Conservation (phyloP, 805 yeast genomes). For the Candida cerambycidarum region DNA sequence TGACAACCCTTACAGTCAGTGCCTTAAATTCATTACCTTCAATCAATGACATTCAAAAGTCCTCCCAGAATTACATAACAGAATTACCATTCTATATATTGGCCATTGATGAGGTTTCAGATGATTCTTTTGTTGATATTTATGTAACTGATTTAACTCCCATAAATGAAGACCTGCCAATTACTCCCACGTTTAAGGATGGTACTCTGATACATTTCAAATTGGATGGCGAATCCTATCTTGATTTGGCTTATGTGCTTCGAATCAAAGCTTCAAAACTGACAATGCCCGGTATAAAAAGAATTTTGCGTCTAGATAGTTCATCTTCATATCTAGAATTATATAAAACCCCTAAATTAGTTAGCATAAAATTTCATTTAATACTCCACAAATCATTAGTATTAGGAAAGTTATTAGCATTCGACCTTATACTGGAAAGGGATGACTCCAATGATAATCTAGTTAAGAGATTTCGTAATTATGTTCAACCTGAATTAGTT, state of each 20-base stretch:
- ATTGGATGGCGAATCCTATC: not conserved
- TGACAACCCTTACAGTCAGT: not conserved
- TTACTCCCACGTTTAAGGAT: not conserved
- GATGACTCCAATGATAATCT: not conserved
- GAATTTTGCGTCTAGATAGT: not conserved
- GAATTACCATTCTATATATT: conserved; percentile 2
- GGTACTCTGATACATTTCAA: not conserved
- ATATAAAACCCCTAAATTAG: conserved; percentile 1
- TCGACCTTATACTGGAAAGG: not conserved
- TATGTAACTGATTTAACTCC: conserved; percentile 5
- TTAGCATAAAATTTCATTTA: not conserved
- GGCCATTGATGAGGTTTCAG: not conserved
- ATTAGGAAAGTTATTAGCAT: not conserved
- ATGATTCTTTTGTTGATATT: not conserved
- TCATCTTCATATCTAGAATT: not conserved
- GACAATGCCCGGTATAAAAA: not conserved
- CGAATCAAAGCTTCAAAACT: not conserved
- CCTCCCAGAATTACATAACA: not conserved
- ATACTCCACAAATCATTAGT: not conserved
- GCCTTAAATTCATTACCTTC: not conserved
- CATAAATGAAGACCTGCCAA: no score
- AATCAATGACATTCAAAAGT: no score
- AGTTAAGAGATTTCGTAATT: conserved; percentile 1
- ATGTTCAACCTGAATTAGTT: not conserved
- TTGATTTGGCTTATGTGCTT: not conserved